These are phyloP conservation scores for Penicillium simplicissimum DNA, from an alignment of 495 filamentous ascomycete species.

Conservation along the genomic window DNA sequence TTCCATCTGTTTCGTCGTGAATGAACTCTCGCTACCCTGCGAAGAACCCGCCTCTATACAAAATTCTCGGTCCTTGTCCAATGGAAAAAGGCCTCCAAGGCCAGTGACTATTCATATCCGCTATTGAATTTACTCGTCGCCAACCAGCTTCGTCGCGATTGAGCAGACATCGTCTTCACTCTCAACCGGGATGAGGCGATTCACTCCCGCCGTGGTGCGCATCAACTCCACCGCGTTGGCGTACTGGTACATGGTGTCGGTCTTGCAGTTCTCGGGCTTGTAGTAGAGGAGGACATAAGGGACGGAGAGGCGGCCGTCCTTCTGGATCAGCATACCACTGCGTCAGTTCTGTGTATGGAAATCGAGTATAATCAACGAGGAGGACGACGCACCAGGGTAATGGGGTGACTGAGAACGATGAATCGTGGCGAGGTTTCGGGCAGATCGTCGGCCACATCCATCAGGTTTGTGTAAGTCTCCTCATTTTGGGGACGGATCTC, in stretches of 20 bases:
- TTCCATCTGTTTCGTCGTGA: neutral
- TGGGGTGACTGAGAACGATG: slow-evolving; percentile 83
- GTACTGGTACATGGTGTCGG: slow-evolving; percentile 83
- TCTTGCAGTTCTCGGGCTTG: slow-evolving; percentile 83
- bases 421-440: slow-evolving; percentile 91
- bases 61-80: slow-evolving; percentile 5
- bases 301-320: slow-evolving; percentile 62
- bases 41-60: slow-evolving; percentile 18
- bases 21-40: neutral
- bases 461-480: slow-evolving; percentile 74
- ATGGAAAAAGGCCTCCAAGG: neutral
- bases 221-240: slow-evolving; percentile 93
- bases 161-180: slow-evolving; percentile 72
- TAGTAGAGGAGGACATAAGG: slow-evolving; percentile 95
- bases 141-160: slow-evolving; percentile 66
- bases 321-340: slow-evolving; percentile 33
- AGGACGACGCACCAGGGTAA: slow-evolving; percentile 66
- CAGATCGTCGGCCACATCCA: slow-evolving; percentile 80
- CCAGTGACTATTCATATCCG: neutral
- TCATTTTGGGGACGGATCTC: slow-evolving; percentile 81
- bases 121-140: slow-evolving; percentile 34
- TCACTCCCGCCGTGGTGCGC: slow-evolving; percentile 84
- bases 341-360: neutral
- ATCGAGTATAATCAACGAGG: neutral
- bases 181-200: slow-evolving; percentile 77